Evolutionary conservation across 1,139 yeast species (phyloP).

Genomic region (Pichia sp.): DNA sequence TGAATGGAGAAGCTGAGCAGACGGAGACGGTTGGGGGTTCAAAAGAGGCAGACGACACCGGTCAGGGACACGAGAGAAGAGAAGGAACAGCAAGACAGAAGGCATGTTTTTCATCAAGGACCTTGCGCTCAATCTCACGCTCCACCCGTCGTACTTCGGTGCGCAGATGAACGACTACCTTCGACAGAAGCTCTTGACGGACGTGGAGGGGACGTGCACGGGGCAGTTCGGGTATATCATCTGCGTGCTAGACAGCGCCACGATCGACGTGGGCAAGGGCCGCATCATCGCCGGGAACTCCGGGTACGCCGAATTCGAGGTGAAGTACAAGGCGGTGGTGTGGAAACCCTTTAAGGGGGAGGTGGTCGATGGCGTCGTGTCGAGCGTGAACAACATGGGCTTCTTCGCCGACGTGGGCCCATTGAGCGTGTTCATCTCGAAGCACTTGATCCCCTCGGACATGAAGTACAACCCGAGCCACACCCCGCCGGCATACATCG

Average conservation of each 20-base stretch:
- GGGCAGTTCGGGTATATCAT: slow-evolving; percentile 98
- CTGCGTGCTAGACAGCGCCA: slow-evolving; percentile 92
- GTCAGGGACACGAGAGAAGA: neutral
- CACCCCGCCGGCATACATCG: slow-evolving; percentile 96
- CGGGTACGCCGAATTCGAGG: slow-evolving; percentile 96
- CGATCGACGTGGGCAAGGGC: slow-evolving; percentile 93
- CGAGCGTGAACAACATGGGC: slow-evolving; percentile 93
- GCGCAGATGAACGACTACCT: slow-evolving; percentile 95
- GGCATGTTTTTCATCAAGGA: slow-evolving; percentile 57
- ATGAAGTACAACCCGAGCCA: slow-evolving; percentile 93
- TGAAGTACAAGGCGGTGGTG: slow-evolving; percentile 91
- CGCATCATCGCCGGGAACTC: slow-evolving; percentile 75
- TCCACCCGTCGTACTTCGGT: slow-evolving; percentile 96
- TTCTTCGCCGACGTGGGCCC: slow-evolving; percentile 99
- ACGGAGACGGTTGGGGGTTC: neutral
- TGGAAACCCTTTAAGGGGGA: slow-evolving; percentile 99
- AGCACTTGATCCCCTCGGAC: slow-evolving; percentile 91
- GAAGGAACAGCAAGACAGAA: neutral
- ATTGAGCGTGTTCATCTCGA: slow-evolving; percentile 86
- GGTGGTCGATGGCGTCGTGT: slow-evolving; percentile 94
- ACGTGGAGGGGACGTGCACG: slow-evolving; percentile 98
- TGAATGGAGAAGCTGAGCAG: neutral
- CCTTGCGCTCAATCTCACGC: slow-evolving; percentile 81
- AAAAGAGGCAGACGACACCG: neutral
- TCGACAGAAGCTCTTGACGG: slow-evolving; percentile 83